phyloP scores from a whole-genome alignment of 2,329 filamentous ascomycete genomes.

The Colletotrichum orchidophilum region DNA sequence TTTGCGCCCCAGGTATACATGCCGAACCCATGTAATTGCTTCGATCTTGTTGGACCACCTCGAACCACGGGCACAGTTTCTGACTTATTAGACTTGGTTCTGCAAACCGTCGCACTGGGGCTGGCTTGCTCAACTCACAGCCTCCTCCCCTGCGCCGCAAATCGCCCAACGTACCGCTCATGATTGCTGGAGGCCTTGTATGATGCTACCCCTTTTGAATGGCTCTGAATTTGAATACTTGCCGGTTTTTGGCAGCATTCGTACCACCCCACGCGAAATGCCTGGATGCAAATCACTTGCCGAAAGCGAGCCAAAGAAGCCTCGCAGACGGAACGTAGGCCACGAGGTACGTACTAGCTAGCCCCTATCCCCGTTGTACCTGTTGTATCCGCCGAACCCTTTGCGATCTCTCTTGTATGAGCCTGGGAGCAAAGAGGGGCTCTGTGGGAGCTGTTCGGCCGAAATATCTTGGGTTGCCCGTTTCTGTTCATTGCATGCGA shows the following conservation, averaged over 20 bases:
- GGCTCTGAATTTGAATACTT: neutral
- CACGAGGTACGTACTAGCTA: constrained; percentile 4
- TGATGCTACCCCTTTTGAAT: neutral
- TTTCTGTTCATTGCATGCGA: constrained; percentile 19
- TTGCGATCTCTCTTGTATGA: neutral
- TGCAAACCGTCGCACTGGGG: constrained; percentile 8
- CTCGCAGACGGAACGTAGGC: constrained; percentile 13
- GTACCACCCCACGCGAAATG: constrained; percentile 10
- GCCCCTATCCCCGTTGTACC: neutral
- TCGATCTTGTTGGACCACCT: constrained; percentile 17
- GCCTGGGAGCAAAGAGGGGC: neutral
- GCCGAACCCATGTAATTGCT: constrained; percentile 19
- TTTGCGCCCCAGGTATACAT: constrained; percentile 7
- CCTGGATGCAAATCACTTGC: constrained; percentile 4
- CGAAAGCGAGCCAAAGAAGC: neutral
- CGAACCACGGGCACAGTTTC: neutral
- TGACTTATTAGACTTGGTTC: constrained; percentile 1
- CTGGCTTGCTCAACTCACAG: constrained; percentile 1
- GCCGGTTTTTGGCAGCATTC: neutral
- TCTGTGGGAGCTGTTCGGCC: neutral
- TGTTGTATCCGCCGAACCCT: neutral
- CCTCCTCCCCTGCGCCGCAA: neutral
- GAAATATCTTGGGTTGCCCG: constrained; percentile 12
- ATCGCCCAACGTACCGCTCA: neutral
- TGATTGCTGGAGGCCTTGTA: neutral